Evolutionary conservation across 129 eudicot genomes (phyloP).

Genomic region (Erigeron canadensis): DNA sequence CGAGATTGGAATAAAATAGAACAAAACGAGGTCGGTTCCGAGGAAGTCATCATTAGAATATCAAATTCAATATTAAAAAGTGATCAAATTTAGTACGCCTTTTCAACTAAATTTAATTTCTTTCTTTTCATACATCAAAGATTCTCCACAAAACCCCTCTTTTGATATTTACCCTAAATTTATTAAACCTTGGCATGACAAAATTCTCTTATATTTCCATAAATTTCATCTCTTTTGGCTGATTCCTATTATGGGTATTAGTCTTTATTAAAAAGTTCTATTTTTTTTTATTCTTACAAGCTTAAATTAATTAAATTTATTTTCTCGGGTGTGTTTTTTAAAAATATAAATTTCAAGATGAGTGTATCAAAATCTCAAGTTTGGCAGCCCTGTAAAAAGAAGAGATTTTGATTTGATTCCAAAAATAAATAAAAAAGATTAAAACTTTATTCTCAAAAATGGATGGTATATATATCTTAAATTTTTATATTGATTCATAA

Average conservation of each 20-base stretch:
- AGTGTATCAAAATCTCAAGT: conserved; percentile 76
- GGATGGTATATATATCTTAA: conserved; percentile 51
- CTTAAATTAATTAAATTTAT: conserved; percentile 1
- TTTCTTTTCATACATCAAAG: not conserved
- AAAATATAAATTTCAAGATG: conserved; percentile 43
- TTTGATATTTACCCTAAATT: conserved; percentile 1
- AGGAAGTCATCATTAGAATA: conserved; percentile 19
- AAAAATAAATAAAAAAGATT: not conserved
- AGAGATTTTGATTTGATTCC: conserved; percentile 45
- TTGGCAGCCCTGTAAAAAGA: conserved; percentile 98
- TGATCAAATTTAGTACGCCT: conserved; percentile 20
- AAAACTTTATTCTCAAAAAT: conserved; percentile 3
- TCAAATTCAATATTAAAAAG: not conserved
- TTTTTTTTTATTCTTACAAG: conserved; percentile 1
- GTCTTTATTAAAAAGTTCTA: not conserved
- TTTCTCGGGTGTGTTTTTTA: conserved; percentile 23
- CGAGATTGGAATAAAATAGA: not conserved
- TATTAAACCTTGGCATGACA: not conserved
- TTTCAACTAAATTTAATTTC: conserved; percentile 12
- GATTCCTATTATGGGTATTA: not conserved
- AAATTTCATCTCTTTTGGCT: conserved; percentile 8
- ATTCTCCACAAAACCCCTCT: conserved; percentile 19
- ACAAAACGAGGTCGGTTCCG: not conserved
- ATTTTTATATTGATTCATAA: conserved; percentile 19
- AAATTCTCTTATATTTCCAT: not conserved